phyloP scores from a whole-genome alignment of 331 rosid species.

The Quercus tomentella region DNA sequence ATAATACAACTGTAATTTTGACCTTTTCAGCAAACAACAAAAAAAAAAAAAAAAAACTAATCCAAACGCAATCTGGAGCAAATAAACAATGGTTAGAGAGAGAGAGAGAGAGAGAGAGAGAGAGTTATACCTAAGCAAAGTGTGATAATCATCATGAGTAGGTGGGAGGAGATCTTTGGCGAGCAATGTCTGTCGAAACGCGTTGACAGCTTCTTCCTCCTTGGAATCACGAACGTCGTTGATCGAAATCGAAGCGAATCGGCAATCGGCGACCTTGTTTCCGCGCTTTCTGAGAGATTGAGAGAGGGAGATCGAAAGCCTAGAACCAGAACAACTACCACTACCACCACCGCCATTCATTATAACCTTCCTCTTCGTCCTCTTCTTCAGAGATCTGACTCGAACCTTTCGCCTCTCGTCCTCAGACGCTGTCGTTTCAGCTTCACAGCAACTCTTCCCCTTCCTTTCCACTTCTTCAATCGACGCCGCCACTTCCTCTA shows the following conservation, averaged over 20 bases:
- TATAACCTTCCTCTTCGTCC: constrained; percentile 55
- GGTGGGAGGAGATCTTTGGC: constrained; percentile 62
- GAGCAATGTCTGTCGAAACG: constrained; percentile 54
- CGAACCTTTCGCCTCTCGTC: constrained; percentile 78
- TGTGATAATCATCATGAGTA: constrained; percentile 85
- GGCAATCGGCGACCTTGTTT: constrained; percentile 68
- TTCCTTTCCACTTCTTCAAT: constrained; percentile 53
- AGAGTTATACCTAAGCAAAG: constrained; percentile 65
- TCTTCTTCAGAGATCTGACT: constrained; percentile 68
- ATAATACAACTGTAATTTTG: no score
- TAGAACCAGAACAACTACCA: constrained; percentile 52
- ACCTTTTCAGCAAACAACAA: no score
- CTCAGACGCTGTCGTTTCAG: constrained; percentile 62
- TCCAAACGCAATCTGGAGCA: not conserved
- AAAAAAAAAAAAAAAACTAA: no score
- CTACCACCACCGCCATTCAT: no score
- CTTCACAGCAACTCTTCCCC: constrained; percentile 39
- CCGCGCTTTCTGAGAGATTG: constrained; percentile 62
- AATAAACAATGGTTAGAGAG: not conserved
- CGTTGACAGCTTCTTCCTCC: constrained; percentile 82
- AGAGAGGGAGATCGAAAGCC: constrained; percentile 48
- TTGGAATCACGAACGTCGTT: constrained; percentile 89
- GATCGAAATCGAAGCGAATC: constrained; percentile 50
- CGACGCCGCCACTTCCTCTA: constrained; percentile 49
- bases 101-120: not conserved